Conservation (phyloP, 106 monocot species). For the Iris macrosiphon region DNA sequence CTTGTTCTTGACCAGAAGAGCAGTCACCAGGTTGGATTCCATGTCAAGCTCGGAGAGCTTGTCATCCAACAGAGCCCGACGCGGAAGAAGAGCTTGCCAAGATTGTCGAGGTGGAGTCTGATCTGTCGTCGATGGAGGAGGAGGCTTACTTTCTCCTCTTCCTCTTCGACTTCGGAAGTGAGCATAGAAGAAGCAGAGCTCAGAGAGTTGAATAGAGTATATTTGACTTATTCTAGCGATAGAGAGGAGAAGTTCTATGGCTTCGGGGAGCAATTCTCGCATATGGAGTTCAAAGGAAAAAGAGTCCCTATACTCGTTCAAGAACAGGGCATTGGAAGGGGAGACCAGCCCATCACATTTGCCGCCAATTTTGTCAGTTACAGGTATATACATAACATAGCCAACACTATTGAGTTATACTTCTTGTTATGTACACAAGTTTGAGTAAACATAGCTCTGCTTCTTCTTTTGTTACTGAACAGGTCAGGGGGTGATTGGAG, state of each 20-base stretch:
- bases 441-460: background rate
- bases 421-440: too few relatives aligned
- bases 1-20: constrained; percentile 56
- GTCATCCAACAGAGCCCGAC: background rate
- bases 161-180: constrained; percentile 8
- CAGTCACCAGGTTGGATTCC: constrained; percentile 40
- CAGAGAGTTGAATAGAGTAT: constrained; percentile 48
- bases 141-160: background rate
- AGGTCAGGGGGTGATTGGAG: constrained; percentile 88
- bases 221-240: constrained; percentile 54
- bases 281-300: constrained; percentile 74
- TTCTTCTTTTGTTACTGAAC: background rate
- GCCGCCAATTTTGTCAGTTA: constrained; percentile 80
- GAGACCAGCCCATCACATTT: constrained; percentile 86
- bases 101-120: constrained; percentile 14
- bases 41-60: constrained; percentile 44
- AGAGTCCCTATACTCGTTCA: constrained; percentile 79
- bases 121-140: constrained; percentile 5
- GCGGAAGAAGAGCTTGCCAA: background rate
- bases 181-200: background rate
- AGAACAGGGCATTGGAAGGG: constrained; percentile 93
- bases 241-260: constrained; percentile 69
- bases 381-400: constrained; percentile 35
- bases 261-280: constrained; percentile 92
- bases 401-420: background rate